Conservation (phyloP, 108 stramenopile species). For the Epipyxis sp. region DNA sequence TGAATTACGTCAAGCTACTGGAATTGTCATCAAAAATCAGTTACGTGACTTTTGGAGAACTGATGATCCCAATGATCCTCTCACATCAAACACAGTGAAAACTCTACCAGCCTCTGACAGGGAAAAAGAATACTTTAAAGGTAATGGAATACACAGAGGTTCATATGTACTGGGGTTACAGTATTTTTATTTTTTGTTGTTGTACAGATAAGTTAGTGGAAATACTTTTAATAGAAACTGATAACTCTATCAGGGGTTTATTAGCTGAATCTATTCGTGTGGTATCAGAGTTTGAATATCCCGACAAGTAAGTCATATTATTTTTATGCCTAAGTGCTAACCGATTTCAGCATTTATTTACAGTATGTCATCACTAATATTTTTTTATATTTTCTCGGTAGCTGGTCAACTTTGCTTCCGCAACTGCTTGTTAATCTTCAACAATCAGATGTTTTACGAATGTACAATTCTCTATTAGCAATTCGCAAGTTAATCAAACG, state of each 20-base stretch:
- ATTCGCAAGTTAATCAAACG: constrained; percentile 19
- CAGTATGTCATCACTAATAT: no score
- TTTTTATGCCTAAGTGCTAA: neutral
- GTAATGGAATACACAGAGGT: no score
- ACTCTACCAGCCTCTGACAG: neutral
- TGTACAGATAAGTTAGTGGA: neutral
- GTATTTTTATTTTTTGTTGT: no score
- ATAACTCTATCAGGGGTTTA: constrained; percentile 23
- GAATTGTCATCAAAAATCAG: constrained; percentile 5
- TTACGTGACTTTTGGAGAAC: constrained; percentile 5
- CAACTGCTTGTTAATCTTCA: neutral
- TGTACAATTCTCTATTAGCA: constrained; percentile 12
- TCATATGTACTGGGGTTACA: no score
- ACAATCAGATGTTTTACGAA: neutral
- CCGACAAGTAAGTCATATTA: constrained; percentile 13
- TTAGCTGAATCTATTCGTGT: constrained; percentile 17
- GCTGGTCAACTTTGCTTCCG: constrained; percentile 12
- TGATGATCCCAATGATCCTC: no score
- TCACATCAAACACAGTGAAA: no score
- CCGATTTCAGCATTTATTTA: no score
- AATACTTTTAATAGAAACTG: neutral
- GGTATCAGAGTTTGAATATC: constrained; percentile 17
- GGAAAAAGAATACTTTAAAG: constrained; percentile 5
- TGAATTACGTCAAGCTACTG: constrained; percentile 2
- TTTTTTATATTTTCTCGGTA: no score